Conservation (phyloP, 495 filamentous ascomycete genomes). For the Neurospora sublineolata region DNA sequence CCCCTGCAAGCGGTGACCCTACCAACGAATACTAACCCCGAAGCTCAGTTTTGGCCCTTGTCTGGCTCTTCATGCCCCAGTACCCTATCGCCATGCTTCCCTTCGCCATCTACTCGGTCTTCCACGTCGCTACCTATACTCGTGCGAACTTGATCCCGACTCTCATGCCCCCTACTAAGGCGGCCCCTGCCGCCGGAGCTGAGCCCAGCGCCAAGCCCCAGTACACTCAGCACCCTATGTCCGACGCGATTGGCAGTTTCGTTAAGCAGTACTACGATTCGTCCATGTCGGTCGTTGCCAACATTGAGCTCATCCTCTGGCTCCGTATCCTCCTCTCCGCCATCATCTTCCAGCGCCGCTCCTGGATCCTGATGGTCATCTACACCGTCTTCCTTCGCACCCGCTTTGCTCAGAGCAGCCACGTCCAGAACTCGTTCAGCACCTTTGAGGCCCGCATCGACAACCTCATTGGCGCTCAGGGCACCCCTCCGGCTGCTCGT, state of each 20-base stretch:
- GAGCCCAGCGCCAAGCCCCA: conserved; percentile 53
- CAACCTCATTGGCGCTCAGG: conserved; percentile 70
- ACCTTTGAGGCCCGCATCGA: conserved; percentile 66
- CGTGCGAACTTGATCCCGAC: conserved; percentile 61
- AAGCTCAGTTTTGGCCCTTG: conserved; percentile 70
- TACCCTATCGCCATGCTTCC: conserved; percentile 82
- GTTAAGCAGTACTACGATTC: conserved; percentile 96
- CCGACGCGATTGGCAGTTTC: conserved; percentile 77
- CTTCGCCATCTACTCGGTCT: conserved; percentile 93
- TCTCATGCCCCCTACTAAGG: conserved; percentile 34
- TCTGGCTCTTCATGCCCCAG: conserved; percentile 90
- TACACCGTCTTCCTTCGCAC: conserved; percentile 91
- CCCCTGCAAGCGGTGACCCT: neutral
- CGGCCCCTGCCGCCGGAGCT: conserved; percentile 33
- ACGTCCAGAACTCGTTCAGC: conserved; percentile 72
- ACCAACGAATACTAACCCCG: conserved; percentile 3
- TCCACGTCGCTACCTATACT: conserved; percentile 86
- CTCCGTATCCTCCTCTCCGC: conserved; percentile 67
- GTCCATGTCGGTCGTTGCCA: conserved; percentile 71
- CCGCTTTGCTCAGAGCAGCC: conserved; percentile 78
- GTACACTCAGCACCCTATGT: conserved; percentile 52
- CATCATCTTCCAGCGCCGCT: conserved; percentile 75
- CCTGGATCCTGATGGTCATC: conserved; percentile 72
- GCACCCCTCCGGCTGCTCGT: conserved; percentile 71
- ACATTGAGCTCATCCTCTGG: conserved; percentile 69